A percentile compares a stretch with the other conserved stretches of the same genome.
phyloP scores from a whole-genome alignment of 108 stramenopile genomes.

The Bacterosira constricta region DNA sequence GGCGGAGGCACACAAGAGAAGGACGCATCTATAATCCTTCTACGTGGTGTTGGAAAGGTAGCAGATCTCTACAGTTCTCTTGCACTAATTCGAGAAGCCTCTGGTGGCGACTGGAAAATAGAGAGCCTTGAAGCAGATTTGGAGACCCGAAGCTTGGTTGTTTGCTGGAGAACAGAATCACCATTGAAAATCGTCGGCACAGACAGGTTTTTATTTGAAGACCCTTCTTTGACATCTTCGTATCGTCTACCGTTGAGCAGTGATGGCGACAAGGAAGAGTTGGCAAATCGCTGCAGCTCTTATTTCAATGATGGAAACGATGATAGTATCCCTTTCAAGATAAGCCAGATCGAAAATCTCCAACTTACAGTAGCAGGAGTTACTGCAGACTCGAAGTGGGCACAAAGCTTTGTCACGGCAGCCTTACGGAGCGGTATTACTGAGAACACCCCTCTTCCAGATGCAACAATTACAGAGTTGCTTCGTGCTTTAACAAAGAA shows the following conservation, averaged over 20 bases:
- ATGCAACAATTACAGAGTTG: constrained; percentile 38
- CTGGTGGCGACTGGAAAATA: constrained; percentile 36
- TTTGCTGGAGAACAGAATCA: constrained; percentile 41
- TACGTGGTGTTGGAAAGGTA: constrained; percentile 38
- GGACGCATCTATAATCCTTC: constrained; percentile 12
- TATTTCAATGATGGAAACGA: constrained; percentile 15
- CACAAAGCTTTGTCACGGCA: constrained; percentile 34
- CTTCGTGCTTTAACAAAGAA: constrained; percentile 25
- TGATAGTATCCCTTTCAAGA: constrained; percentile 17
- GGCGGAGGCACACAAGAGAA: not conserved
- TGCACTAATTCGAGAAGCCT: constrained; percentile 22
- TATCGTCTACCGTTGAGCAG: constrained; percentile 27
- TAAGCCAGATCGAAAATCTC: constrained; percentile 32
- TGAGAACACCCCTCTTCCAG: constrained; percentile 26
- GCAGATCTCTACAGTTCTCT: constrained; percentile 42
- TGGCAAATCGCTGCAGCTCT: constrained; percentile 9
- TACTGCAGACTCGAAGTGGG: constrained; percentile 41
- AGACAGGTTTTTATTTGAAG: constrained; percentile 40
- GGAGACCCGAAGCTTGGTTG: constrained; percentile 1
- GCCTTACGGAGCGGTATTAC: constrained; percentile 26
- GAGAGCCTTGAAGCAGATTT: constrained; percentile 4
- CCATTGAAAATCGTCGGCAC: constrained; percentile 38
- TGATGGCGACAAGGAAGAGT: constrained; percentile 36
- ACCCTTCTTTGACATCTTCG: constrained; percentile 1
- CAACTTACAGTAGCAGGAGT: constrained; percentile 33